Evolutionary conservation across 768 basidiomycete genomes (phyloP), one percentile per base, ranked within the genome.

Genomic region (Boletus sp.): DNA sequence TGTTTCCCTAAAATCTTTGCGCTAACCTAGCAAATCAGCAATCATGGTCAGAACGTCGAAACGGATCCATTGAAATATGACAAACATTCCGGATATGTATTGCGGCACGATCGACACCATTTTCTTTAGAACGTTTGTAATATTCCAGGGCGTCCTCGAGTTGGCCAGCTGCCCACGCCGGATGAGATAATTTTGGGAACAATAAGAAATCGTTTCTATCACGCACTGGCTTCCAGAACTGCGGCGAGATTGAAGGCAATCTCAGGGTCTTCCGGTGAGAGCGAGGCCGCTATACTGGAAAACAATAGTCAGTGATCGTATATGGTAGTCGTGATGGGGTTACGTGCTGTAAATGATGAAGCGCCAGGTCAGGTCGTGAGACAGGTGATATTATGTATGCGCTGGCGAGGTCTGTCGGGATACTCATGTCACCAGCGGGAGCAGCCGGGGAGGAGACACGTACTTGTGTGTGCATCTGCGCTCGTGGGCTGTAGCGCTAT

Each of bases 231-330:
- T 84, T 94, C 92, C 56, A 93, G 79, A 63, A 94, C 90, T 42
- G 90, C 92, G 47, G 88, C 92, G 54, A 92, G 81, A 75, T 94
- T 94, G 78, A 93, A 94, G 15, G 89, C 85, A 65, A 93, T 91
- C 70, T 94, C 92, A 69, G 88, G 85, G 76, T 94, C 92, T 70
- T 91, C 88, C 43, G 92, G 92, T 55, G 86, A 81, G 62, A 94
- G 80, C n/a, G 85, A 83, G 41, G 84, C 78, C 46, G 92, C 92
- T 68, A 88, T 84, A 61, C 92, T 94, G 72, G 55, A 67, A 65
- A 58, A 64, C 67, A 66, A 69, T 67, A 65, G 55, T 71, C 52
- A 72, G 66, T 59, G 57, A 47, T 59, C 64, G 41, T 60, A 70
- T 66, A 64, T 62, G 66, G 65, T 60, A 63, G 54, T 56, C 46